Conservation (phyloP, 176 grass and related monocot genomes). For the Eleusine indica region DNA sequence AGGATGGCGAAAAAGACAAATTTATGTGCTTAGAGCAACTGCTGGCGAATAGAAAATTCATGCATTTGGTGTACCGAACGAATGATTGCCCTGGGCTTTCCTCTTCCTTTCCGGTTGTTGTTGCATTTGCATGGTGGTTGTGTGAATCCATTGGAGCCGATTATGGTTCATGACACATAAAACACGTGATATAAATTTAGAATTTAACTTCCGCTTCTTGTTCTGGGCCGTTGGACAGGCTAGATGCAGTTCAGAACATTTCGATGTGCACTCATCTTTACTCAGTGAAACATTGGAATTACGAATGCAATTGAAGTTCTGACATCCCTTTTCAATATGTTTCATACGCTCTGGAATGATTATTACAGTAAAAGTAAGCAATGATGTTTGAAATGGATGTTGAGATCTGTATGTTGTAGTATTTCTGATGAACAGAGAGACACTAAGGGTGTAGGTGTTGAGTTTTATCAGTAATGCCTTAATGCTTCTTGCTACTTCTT, state of each 20-base stretch:
- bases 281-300: neutral
- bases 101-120: conserved; percentile 19
- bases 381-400: neutral
- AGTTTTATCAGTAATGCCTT: neutral
- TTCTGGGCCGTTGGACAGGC: neutral
- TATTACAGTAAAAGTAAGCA: neutral
- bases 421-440: neutral
- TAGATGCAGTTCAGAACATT: neutral
- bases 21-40: conserved; percentile 22
- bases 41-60: conserved; percentile 25
- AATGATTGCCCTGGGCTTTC: conserved; percentile 40
- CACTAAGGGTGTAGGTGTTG: neutral
- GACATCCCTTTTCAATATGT: neutral
- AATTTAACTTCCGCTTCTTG: neutral
- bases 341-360: conserved; percentile 6
- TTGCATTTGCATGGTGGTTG: conserved; percentile 23
- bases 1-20: conserved; percentile 22
- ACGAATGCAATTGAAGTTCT: neutral
- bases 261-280: neutral
- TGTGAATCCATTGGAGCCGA: conserved; percentile 20
- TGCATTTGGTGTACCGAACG: conserved; percentile 53
- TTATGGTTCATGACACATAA: neutral
- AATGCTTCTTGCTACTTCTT: neutral
- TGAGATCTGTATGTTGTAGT: neutral
- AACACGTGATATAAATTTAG: neutral